These are phyloP conservation scores for Trapa bicornis DNA, from an alignment of 345 rosid species.

Conservation along the genomic window DNA sequence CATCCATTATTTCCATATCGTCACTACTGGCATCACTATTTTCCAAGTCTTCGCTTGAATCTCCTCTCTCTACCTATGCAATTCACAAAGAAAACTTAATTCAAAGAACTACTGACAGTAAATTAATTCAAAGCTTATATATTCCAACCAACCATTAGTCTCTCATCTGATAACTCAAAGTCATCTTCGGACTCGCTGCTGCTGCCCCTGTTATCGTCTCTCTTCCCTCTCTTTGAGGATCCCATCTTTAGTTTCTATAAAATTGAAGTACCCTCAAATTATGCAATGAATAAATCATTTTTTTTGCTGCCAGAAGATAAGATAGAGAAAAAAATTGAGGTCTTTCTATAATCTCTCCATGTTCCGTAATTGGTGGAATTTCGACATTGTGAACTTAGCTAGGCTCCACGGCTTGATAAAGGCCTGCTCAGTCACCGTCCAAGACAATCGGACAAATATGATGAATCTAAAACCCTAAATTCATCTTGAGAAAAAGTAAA, in stretches of 20 bases:
- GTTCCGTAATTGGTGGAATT: no score
- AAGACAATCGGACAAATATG: background rate
- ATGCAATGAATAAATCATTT: background rate
- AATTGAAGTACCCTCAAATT: constrained; percentile 17
- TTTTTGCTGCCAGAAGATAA: background rate
- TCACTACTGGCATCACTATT: constrained; percentile 14
- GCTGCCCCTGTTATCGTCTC: constrained; percentile 14
- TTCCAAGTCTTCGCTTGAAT: constrained; percentile 10
- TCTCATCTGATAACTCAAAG: constrained; percentile 12
- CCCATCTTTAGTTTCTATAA: background rate
- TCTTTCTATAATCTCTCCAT: background rate
- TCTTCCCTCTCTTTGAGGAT: constrained; percentile 24
- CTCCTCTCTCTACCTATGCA: background rate
- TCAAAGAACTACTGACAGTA: background rate
- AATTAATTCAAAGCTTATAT: background rate
- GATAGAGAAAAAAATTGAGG: background rate
- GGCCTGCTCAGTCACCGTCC: background rate
- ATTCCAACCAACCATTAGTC: constrained; percentile 3
- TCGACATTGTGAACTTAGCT: background rate
- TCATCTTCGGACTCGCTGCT: constrained; percentile 16
- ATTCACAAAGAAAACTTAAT: background rate
- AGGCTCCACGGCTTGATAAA: background rate
- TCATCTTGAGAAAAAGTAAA: background rate
- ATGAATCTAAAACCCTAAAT: background rate
- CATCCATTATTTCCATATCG: constrained; percentile 8